Conservation (phyloP, 2,329 filamentous ascomycete species). For the Fusarium pseudograminearum region DNA sequence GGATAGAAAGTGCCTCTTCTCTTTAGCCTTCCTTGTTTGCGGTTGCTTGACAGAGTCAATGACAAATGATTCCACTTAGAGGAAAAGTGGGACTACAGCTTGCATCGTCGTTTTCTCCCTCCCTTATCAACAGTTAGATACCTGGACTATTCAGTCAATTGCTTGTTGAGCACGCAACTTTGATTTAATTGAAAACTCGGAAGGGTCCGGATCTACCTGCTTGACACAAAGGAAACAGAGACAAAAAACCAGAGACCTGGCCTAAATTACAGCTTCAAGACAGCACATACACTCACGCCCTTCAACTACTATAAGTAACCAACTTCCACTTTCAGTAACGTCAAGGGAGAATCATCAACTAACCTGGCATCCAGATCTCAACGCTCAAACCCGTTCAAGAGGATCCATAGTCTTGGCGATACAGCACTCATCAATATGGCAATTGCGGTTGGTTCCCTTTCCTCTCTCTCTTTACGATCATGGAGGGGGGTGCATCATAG, state of each 20-base stretch:
- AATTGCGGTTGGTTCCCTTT: conserved; percentile 44
- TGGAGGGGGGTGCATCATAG: not conserved
- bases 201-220: conserved; percentile 6
- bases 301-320: not conserved
- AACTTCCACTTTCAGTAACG: not conserved
- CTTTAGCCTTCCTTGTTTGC: not conserved
- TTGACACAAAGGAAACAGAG: conserved; percentile 1
- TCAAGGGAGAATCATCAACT: conserved; percentile 22
- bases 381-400: conserved; percentile 13
- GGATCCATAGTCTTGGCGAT: conserved; percentile 12
- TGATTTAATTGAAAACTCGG: not conserved
- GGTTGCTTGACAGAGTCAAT: conserved; percentile 16
- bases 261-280: conserved; percentile 5
- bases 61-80: conserved; percentile 27
- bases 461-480: not conserved
- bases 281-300: not conserved
- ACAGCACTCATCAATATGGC: conserved; percentile 36
- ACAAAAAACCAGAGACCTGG: conserved; percentile 1
- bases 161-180: conserved; percentile 5
- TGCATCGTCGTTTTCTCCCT: conserved; percentile 38
- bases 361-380: conserved; percentile 9
- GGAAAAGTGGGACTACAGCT: conserved; percentile 45
- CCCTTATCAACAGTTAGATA: conserved; percentile 9
- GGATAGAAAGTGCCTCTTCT: not conserved
- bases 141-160: not conserved